A percentile compares a stretch with the other conserved stretches of the same genome.
Conservation (phyloP, 192 early-diverging fungal species). For the Jimgerdemannia flammicorona region DNA sequence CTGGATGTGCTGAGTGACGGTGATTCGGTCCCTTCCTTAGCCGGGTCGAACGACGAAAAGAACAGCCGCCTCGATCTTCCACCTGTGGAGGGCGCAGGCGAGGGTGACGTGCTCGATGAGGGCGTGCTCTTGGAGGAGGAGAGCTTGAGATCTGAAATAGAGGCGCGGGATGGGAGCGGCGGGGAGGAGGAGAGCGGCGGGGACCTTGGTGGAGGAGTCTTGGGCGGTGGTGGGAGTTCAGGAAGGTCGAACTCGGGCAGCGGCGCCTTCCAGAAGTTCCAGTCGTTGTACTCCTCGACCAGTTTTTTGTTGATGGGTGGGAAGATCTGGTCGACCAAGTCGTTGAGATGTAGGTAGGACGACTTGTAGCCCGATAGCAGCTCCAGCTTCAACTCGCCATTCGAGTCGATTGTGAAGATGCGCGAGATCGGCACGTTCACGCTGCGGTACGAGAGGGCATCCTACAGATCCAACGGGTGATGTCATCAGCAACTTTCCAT, state of each 20-base stretch:
- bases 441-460: constrained; percentile 91
- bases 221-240: constrained; percentile 6
- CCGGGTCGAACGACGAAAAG: neutral
- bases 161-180: neutral
- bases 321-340: constrained; percentile 95
- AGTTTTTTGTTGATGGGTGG: constrained; percentile 58
- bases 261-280: constrained; percentile 73
- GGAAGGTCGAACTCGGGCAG: constrained; percentile 49
- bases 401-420: constrained; percentile 95
- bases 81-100: neutral
- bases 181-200: neutral
- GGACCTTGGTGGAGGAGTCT: neutral
- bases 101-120: neutral
- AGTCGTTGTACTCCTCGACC: constrained; percentile 77
- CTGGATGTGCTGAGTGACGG: neutral
- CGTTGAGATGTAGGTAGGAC: constrained; percentile 86
- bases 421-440: constrained; percentile 90
- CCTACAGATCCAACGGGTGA: constrained; percentile 26
- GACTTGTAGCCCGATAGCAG: constrained; percentile 80
- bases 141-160: constrained; percentile 13
- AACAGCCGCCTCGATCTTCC: neutral
- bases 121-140: neutral
- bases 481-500: neutral
- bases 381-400: constrained; percentile 89
- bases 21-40: neutral